Evolutionary conservation across 2,329 filamentous ascomycete species (phyloP).

Genomic region (Penicillium sp.): DNA sequence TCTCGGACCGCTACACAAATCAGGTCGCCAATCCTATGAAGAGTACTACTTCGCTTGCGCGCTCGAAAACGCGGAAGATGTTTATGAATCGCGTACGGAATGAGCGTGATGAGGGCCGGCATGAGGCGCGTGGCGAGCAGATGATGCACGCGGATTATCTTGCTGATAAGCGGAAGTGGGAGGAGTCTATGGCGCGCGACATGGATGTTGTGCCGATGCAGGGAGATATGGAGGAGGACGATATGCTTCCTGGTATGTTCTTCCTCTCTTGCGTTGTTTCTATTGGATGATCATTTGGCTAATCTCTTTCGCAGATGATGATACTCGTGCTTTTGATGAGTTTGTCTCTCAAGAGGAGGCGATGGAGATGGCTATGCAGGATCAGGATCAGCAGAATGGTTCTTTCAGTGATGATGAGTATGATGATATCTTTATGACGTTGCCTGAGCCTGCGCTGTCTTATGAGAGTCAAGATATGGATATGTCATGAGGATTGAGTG

Average conservation of each 20-base stretch:
- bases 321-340: conserved; percentile 34
- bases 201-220: conserved; percentile 28
- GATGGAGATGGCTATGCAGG: conserved; percentile 31
- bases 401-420: conserved; percentile 59
- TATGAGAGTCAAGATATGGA: conserved; percentile 38
- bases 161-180: conserved; percentile 40
- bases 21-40: conserved; percentile 36
- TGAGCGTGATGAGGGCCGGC: conserved; percentile 40
- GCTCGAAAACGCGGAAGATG: conserved; percentile 36
- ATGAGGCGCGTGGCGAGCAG: conserved; percentile 44
- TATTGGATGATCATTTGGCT: neutral
- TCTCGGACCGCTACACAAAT: conserved; percentile 38
- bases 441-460: conserved; percentile 49
- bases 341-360: conserved; percentile 37
- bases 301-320: conserved; percentile 21
- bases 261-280: neutral
- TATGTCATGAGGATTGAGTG: conserved; percentile 30
- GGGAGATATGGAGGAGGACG: conserved; percentile 25
- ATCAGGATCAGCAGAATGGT: conserved; percentile 10
- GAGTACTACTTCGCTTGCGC: conserved; percentile 28
- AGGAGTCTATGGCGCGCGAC: conserved; percentile 37
- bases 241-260: conserved; percentile 28
- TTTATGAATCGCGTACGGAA: conserved; percentile 45
- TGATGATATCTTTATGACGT: conserved; percentile 64
- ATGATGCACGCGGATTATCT: conserved; percentile 45